Percentiles rank a stretch among this genome's conserved stretches.
phyloP scores from a whole-genome alignment of 352 stramenopile species.

The Phytophthora brassicae region DNA sequence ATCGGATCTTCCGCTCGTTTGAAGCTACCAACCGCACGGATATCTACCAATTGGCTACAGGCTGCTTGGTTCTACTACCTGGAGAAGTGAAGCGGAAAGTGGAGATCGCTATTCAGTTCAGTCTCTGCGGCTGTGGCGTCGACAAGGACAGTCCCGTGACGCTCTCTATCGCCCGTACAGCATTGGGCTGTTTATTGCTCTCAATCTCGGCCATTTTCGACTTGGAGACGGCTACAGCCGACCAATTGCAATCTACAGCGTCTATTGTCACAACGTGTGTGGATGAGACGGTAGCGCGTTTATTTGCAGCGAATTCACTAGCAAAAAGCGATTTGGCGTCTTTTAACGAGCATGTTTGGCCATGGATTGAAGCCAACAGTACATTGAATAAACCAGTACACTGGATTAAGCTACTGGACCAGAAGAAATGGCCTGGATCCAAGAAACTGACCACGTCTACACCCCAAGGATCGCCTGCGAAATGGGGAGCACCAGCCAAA shows the following conservation, averaged over 20 bases:
- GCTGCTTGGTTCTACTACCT: constrained; percentile 52
- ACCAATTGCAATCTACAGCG: constrained; percentile 56
- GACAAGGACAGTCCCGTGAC: constrained; percentile 36
- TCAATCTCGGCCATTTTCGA: constrained; percentile 70
- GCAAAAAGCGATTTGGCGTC: constrained; percentile 31
- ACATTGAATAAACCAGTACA: constrained; percentile 43
- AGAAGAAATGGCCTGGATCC: constrained; percentile 63
- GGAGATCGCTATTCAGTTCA: constrained; percentile 56
- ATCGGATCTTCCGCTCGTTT: constrained; percentile 70
- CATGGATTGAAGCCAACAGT: constrained; percentile 65
- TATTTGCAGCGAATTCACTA: constrained; percentile 52
- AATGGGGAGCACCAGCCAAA: constrained; percentile 32
- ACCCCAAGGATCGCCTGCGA: constrained; percentile 20
- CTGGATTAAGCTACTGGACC: constrained; percentile 74
- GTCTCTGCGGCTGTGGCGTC: constrained; percentile 43
- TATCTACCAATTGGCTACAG: constrained; percentile 65
- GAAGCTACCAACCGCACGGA: constrained; percentile 53
- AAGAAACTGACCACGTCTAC: constrained; percentile 43
- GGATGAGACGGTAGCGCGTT: constrained; percentile 46
- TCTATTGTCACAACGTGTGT: constrained; percentile 62
- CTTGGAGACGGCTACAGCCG: constrained; percentile 44
- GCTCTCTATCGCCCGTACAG: constrained; percentile 37
- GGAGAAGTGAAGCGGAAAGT: constrained; percentile 62
- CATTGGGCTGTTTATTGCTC: constrained; percentile 54
- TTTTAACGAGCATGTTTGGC: constrained; percentile 53